Base-by-base conservation (phyloP, 495 filamentous ascomycete genomes). In the Aspergillus campestris region DNA sequence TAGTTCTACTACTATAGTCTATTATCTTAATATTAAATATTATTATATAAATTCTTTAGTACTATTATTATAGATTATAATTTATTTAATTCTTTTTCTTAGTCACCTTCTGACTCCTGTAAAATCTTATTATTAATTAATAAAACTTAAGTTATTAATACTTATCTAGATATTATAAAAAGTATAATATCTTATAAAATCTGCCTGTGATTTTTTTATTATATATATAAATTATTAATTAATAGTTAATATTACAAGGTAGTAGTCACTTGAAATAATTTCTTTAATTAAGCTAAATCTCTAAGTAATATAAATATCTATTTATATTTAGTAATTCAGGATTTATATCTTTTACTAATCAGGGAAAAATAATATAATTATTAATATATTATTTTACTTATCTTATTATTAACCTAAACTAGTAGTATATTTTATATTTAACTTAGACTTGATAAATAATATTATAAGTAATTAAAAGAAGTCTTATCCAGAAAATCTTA, bases 271-370 rank as follows among this genome's bases (percentile, higher is more conserved):
- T 38, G 42, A 45, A 38, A 44, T n/a, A 43, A 44, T 50, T 28
- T 47, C 47, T 45, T 54, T 51, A 31, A 36, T 35, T 40, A 41
- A 48, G 33, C 46, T 13, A 43, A 13, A 42, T 51, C 18, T 8
- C 3, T 38, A 13, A 2, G 3, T 38, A n/a, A 13, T 38, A 3
- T 13, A 12, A 13, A 38, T 12, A 8, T 24, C 4, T 2, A 24
- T 37, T 35, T 41, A 12, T 46, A 38, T 28, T 43, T 38, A 24
- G 14, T 38, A 32, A 38, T 45, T 32, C 6, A 31, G 38, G n/a
- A 45, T 45, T 4, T 24, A 39, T 34, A 42, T 27, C 31, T 36
- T n/a, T 24, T 24, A 24, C 4, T 29, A 27, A 3, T 29, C 29
- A 24, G 39, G 8, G 31, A 10, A 30, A 29, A 24, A 24, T 24